Evolutionary conservation across 306 rosid genomes (phyloP).

Genomic region (Luffa acutangula): DNA sequence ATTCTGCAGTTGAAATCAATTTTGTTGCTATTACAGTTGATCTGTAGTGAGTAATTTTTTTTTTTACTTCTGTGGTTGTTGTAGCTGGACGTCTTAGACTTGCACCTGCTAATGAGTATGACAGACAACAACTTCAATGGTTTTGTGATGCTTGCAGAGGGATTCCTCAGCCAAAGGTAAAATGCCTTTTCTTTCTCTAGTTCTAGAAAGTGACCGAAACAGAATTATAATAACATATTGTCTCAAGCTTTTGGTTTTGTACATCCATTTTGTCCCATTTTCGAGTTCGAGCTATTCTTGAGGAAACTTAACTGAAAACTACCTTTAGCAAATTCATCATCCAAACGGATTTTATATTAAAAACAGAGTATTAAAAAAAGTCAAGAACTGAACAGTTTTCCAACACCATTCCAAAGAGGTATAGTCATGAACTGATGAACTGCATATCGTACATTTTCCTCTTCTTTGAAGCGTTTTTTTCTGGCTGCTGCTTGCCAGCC

Average conservation of each 20-base stretch:
- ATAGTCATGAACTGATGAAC: background rate
- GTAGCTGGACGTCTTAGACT: conserved; percentile 65
- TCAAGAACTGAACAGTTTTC: background rate
- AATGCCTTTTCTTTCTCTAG: conserved; percentile 1
- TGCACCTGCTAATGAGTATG: conserved; percentile 65
- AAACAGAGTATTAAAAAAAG: background rate
- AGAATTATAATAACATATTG: background rate
- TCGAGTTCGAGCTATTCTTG: background rate
- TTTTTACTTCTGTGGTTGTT: conserved; percentile 12
- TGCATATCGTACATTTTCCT: background rate
- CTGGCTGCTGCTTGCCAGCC: background rate
- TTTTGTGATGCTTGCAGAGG: conserved; percentile 97
- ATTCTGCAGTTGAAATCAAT: background rate
- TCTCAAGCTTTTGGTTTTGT: background rate
- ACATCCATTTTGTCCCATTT: background rate
- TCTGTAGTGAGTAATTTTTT: background rate
- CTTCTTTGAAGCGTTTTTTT: background rate
- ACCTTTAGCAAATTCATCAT: background rate
- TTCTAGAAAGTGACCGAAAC: background rate
- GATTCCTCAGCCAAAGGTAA: conserved; percentile 64
- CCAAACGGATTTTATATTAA: background rate
- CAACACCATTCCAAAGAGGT: background rate
- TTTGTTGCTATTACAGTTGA: background rate
- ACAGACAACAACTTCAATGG: conserved; percentile 65
- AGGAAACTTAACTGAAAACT: background rate